phyloP scores from a whole-genome alignment of 2,329 filamentous ascomycete genomes.

The Paecilomyces variotii region DNA sequence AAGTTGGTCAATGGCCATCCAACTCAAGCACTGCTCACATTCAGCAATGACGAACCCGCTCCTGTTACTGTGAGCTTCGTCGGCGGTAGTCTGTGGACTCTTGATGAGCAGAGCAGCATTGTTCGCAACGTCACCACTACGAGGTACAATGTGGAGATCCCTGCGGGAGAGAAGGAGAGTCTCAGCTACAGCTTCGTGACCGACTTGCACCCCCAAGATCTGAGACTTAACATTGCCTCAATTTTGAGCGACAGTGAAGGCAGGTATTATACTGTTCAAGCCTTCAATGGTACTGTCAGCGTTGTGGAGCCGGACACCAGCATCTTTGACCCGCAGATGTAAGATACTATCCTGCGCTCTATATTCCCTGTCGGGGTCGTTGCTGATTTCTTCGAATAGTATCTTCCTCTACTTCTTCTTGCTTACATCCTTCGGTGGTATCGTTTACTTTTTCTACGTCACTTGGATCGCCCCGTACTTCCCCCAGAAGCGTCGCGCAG shows the following conservation, averaged over 20 bases:
- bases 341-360: conserved; percentile 29
- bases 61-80: conserved; percentile 70
- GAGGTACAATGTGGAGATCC: conserved; percentile 65
- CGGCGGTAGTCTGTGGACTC: conserved; percentile 62
- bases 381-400: conserved; percentile 41
- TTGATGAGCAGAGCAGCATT: conserved; percentile 51
- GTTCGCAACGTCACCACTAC: conserved; percentile 78
- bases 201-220: conserved; percentile 87
- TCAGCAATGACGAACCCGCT: conserved; percentile 73
- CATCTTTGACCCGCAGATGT: conserved; percentile 96
- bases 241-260: conserved; percentile 62
- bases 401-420: conserved; percentile 98
- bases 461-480: conserved; percentile 96
- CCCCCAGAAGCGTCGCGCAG: conserved; percentile 63
- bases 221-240: conserved; percentile 68
- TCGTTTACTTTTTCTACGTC: conserved; percentile 93
- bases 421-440: conserved; percentile 65
- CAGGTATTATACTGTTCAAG: conserved; percentile 65
- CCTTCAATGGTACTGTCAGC: conserved; percentile 73
- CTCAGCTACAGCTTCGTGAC: conserved; percentile 78
- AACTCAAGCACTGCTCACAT: conserved; percentile 71
- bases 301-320: conserved; percentile 86
- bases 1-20: conserved; percentile 90
- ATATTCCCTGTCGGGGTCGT: conserved; percentile 1
- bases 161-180: conserved; percentile 65